Evolutionary conservation across 1,284 basidiomycete genomes (phyloP).

Genomic region (Microbotryum saponariae): DNA sequence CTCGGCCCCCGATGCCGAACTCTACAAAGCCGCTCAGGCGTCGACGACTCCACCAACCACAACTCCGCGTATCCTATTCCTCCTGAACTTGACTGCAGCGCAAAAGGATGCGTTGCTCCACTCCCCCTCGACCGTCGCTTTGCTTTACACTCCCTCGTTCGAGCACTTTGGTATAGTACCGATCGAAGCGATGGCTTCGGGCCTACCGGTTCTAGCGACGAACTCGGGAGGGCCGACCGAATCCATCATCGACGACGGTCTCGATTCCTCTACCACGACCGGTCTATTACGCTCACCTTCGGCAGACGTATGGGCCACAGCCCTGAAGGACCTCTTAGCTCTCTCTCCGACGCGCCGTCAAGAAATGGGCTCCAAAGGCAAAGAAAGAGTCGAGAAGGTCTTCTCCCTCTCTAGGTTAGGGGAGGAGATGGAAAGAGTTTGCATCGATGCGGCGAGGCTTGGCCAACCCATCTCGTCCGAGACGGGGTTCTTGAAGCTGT

Average conservation of each 20-base stretch:
- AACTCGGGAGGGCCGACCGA: constrained; percentile 87
- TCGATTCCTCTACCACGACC: constrained; percentile 46
- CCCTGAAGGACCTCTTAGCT: constrained; percentile 55
- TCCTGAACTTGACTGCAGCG: constrained; percentile 73
- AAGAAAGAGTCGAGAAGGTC: constrained; percentile 51
- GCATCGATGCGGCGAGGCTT: constrained; percentile 44
- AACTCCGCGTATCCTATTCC: constrained; percentile 62
- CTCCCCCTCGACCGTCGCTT: constrained; percentile 52
- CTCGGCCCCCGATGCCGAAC: constrained; percentile 9
- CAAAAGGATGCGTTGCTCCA: constrained; percentile 69
- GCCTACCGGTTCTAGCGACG: constrained; percentile 80
- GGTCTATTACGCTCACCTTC: constrained; percentile 58
- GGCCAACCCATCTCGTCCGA: constrained; percentile 23
- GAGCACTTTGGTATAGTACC: constrained; percentile 98
- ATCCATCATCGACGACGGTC: constrained; percentile 57
- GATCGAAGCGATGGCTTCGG: constrained; percentile 88
- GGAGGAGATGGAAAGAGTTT: constrained; percentile 53
- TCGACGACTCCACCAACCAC: constrained; percentile 39
- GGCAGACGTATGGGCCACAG: constrained; percentile 59
- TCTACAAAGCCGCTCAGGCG: constrained; percentile 41
- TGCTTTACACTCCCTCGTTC: constrained; percentile 89
- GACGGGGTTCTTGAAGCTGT: constrained; percentile 12
- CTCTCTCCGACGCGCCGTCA: constrained; percentile 49
- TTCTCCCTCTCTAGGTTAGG: constrained; percentile 64
- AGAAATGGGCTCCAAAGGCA: constrained; percentile 52